Percentiles rank a stretch among this genome's conserved stretches.
Conservation (phyloP, 176 grass and related monocot genomes). For the Triticum dicoccoides region DNA sequence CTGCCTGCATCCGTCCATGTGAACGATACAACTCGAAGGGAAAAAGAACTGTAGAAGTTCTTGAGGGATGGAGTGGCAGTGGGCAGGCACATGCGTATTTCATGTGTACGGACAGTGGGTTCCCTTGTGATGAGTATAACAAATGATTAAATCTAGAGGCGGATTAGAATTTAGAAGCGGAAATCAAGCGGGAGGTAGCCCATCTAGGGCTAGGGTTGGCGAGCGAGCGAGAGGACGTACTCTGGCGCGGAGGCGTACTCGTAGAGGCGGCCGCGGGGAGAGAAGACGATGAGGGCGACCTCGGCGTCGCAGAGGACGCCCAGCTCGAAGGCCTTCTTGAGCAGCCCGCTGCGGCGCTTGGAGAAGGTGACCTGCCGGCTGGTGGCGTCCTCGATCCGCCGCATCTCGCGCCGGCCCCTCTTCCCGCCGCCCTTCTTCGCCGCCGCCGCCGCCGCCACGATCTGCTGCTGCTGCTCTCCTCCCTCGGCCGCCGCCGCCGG, state of each 20-base stretch:
- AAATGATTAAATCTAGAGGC: neutral
- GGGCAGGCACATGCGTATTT: neutral
- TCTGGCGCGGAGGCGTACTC: conserved; percentile 59
- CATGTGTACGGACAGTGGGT: neutral
- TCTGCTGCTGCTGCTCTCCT: neutral
- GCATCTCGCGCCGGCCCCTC: conserved; percentile 72
- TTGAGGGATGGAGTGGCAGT: too few species aligned
- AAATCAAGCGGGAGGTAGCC: neutral
- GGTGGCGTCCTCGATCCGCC: conserved; percentile 75
- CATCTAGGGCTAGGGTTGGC: neutral
- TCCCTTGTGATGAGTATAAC: too few species aligned
- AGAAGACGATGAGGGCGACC: conserved; percentile 85
- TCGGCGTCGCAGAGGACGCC: conserved; percentile 84
- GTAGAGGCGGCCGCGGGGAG: conserved; percentile 58
- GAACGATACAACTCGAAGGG: neutral
- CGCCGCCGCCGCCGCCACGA: neutral
- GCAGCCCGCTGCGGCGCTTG: conserved; percentile 66
- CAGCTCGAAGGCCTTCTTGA: conserved; percentile 90
- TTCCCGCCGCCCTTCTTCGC: conserved; percentile 1
- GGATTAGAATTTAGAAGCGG: neutral
- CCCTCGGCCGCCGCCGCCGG: neutral
- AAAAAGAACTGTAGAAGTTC: too few species aligned
- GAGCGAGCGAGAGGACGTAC: conserved; percentile 39
- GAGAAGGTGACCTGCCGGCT: conserved; percentile 91
- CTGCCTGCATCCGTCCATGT: too few species aligned